Evolutionary conservation across 345 rosid species (phyloP), one percentile per base, ranked within the genome.

Genomic region (Nasturtium officinale): DNA sequence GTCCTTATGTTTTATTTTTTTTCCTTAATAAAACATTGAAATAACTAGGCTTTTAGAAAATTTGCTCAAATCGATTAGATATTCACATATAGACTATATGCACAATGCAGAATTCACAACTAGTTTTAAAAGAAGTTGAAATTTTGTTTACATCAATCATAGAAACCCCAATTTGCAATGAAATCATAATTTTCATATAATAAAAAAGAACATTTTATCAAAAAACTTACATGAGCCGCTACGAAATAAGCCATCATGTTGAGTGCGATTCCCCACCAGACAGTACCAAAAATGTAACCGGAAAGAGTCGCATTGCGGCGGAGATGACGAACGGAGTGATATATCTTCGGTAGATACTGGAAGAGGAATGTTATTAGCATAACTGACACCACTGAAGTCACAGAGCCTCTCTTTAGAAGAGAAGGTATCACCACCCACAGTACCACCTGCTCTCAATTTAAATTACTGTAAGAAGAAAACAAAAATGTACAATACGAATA

Each of bases 261-360:
- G 80, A 94, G 97, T 29, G 86, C 90, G 32, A 94, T 84, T 28
- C 98, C 98, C 98, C 97, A 91, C 98, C 98, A 94, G 52, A 91
- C 91, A 0, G 97, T 91, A 11, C 98, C 97, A 59, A 91, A 94
- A 38, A 91, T 85, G 86, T 94, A 94, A 56, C 97, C 96, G n/a
- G 97, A 89, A 56, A 86, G 80, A 53, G 75, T 88, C 67, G 92
- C 97, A 95, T 87, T 89, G 47, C 88, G 88, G 25, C 97, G 98
- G 56, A 94, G 81, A 61, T 91, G 87, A 82, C 95, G 85, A 8
- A 94, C 82, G 5, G 96, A 88, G 77, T 94, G 97, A 56, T 86
- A 91, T 51, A 94, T 91, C 67, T 88, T 94, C n/a, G 98, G 98
- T 40, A 94, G 86, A 78, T 94, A 94, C 65, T 94, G 98, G 77